Percentiles rank a stretch among this genome's conserved stretches.
Conservation (phyloP, 768 basidiomycete species). For the Cyathus striatus region DNA sequence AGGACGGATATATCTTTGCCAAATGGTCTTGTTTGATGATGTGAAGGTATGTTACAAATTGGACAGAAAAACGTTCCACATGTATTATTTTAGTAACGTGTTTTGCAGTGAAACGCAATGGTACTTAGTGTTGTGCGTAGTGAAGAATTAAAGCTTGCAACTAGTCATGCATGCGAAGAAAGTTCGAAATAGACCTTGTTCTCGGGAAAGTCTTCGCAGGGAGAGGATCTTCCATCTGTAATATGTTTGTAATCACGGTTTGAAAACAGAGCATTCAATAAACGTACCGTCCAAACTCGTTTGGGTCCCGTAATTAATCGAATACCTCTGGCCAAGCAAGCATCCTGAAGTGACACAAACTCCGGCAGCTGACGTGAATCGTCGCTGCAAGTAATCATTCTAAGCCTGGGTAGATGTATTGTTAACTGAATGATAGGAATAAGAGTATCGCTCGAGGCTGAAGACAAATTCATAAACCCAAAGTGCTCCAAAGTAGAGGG, state of each 20-base stretch:
- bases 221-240: neutral
- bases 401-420: conserved; percentile 24
- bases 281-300: neutral
- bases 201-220: neutral
- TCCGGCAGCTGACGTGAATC: conserved; percentile 5
- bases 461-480: conserved; percentile 24
- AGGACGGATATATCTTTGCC: too few species aligned
- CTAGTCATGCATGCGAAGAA: neutral
- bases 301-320: neutral
- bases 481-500: conserved; percentile 35
- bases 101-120: too few species aligned
- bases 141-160: too few species aligned
- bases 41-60: neutral
- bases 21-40: too few species aligned
- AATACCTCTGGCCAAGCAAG: neutral
- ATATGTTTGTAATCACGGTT: too few species aligned
- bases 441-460: conserved; percentile 16
- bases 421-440: conserved; percentile 21
- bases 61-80: too few species aligned
- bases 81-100: too few species aligned
- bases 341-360: neutral
- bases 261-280: too few species aligned
- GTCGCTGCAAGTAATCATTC: conserved; percentile 29
- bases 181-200: conserved; percentile 2
- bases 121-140: too few species aligned